phyloP scores from a whole-genome alignment of 2,329 filamentous ascomycete species.

The Pyrenophora graminea region DNA sequence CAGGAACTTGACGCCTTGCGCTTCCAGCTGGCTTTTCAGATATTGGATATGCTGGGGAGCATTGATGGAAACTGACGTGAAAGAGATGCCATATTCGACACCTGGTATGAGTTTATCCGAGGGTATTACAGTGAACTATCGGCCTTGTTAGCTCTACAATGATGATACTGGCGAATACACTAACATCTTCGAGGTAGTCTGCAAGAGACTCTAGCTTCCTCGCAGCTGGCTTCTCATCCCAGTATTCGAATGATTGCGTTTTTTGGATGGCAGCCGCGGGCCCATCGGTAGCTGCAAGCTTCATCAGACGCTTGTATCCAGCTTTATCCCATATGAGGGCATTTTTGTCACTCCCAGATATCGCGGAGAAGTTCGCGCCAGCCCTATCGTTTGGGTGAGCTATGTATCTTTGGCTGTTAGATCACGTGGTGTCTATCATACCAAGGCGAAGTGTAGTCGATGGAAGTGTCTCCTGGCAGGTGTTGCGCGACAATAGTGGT shows the following conservation, averaged over 20 bases:
- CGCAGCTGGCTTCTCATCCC: slow-evolving; percentile 18
- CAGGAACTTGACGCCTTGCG: slow-evolving; percentile 16
- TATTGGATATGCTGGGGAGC: slow-evolving; percentile 23
- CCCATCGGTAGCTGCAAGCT: slow-evolving; percentile 19
- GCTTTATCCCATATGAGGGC: slow-evolving; percentile 23
- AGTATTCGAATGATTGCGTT: slow-evolving; percentile 22
- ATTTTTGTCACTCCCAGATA: slow-evolving; percentile 23
- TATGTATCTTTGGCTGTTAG: not conserved
- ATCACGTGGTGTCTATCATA: not conserved
- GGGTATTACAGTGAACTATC: slow-evolving; percentile 18
- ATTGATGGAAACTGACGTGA: slow-evolving; percentile 24
- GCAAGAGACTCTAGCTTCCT: slow-evolving; percentile 22
- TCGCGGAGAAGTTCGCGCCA: slow-evolving; percentile 25
- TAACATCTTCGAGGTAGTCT: slow-evolving; percentile 21
- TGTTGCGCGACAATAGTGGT: slow-evolving; percentile 22
- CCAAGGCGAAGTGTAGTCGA: slow-evolving; percentile 28
- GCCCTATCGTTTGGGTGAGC: slow-evolving; percentile 9
- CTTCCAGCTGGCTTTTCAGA: slow-evolving; percentile 9
- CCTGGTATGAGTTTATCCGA: slow-evolving; percentile 16
- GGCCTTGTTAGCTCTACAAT: not conserved
- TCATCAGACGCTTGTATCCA: slow-evolving; percentile 22
- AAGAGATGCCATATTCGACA: slow-evolving; percentile 20
- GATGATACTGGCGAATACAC: not conserved
- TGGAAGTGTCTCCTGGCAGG: slow-evolving; percentile 24
- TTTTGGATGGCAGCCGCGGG: slow-evolving; percentile 15